phyloP scores from a whole-genome alignment of 2,329 filamentous ascomycete genomes.

The Monosporascus sp. region DNA sequence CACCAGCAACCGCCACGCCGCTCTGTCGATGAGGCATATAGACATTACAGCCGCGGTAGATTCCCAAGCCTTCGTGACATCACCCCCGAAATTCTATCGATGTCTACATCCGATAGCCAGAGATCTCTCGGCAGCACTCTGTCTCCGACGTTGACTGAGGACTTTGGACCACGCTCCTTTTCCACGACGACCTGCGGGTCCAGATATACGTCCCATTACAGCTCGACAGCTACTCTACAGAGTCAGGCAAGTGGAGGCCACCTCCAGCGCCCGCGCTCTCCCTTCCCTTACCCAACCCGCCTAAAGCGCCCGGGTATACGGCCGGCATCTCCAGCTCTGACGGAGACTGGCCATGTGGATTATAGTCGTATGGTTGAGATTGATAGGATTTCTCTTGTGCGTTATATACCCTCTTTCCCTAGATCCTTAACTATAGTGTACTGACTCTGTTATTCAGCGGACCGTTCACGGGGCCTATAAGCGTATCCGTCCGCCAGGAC shows the following conservation, averaged over 20 bases:
- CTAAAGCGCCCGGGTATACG: constrained; percentile 48
- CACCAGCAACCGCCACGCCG: constrained; percentile 23
- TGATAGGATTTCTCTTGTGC: constrained; percentile 41
- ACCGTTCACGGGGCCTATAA: constrained; percentile 38
- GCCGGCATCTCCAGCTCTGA: constrained; percentile 43
- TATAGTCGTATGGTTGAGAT: constrained; percentile 46
- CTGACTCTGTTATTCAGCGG: constrained; percentile 28
- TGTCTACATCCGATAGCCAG: constrained; percentile 48
- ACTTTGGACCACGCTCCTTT: constrained; percentile 42
- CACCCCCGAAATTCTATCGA: constrained; percentile 49
- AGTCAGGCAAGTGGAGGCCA: constrained; percentile 37
- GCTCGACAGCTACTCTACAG: constrained; percentile 42
- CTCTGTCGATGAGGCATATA: constrained; percentile 25
- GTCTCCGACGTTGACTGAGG: constrained; percentile 35
- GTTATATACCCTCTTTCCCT: constrained; percentile 11
- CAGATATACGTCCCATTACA: constrained; percentile 38
- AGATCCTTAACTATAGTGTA: neutral
- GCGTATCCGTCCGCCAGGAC: constrained; percentile 28
- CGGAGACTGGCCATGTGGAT: constrained; percentile 41
- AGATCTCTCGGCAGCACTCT: constrained; percentile 37
- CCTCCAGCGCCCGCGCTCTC: constrained; percentile 50
- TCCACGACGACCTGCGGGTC: constrained; percentile 50
- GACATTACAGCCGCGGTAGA: constrained; percentile 36
- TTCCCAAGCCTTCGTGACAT: constrained; percentile 46
- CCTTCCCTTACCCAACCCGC: constrained; percentile 53